Conservation (phyloP, 768 basidiomycete species). For the Kwoniella sp. region DNA sequence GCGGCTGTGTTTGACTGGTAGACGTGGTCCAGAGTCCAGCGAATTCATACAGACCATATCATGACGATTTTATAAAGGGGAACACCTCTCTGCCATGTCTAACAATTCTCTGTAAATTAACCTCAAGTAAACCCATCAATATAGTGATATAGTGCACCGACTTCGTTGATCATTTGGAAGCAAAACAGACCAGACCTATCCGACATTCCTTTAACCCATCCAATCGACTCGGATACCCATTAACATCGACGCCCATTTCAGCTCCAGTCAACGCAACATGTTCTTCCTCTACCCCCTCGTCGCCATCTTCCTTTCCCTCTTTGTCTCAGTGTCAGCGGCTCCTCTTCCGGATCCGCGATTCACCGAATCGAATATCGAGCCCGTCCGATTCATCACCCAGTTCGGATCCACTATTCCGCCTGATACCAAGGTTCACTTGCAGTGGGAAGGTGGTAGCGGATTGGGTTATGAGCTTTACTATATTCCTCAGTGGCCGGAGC, state of each 20-base stretch:
- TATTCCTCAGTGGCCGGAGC: slow-evolving; percentile 31
- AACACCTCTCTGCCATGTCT: background rate
- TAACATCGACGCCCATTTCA: too few relatives aligned
- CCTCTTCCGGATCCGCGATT: background rate
- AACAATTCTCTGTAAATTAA: background rate
- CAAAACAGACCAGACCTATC: too few relatives aligned
- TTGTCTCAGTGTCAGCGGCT: slow-evolving; percentile 7
- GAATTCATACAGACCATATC: background rate
- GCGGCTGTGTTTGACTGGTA: too few relatives aligned
- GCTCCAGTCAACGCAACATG: too few relatives aligned
- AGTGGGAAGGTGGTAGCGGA: slow-evolving; percentile 27
- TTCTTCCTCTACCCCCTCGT: slow-evolving; percentile 21
- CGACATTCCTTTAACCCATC: background rate
- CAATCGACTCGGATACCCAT: too few relatives aligned
- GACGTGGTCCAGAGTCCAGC: background rate
- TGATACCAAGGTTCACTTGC: slow-evolving; percentile 14
- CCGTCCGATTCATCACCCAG: slow-evolving; percentile 19
- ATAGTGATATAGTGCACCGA: too few relatives aligned
- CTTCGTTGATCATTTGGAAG: too few relatives aligned
- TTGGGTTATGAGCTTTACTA: slow-evolving; percentile 28
- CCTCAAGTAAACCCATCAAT: background rate
- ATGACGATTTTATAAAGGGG: background rate
- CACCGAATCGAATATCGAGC: background rate
- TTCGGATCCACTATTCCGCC: slow-evolving; percentile 23
- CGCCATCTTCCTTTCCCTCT: slow-evolving; percentile 19